phyloP scores from a whole-genome alignment of 2,329 filamentous ascomycete genomes.

The Diplodia scrobiculata region DNA sequence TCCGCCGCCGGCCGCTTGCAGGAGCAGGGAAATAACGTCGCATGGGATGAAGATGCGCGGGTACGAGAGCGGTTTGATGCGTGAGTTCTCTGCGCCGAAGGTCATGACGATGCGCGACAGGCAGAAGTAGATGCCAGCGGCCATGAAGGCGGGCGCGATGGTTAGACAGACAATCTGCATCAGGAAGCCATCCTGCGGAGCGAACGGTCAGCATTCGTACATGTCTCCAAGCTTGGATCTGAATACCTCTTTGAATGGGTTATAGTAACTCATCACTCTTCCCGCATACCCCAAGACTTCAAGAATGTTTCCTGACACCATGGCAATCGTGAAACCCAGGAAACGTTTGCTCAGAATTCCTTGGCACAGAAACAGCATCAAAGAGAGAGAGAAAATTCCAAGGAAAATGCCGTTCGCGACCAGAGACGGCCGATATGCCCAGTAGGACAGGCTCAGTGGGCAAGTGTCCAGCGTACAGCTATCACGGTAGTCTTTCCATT shows the following conservation, averaged over 20 bases:
- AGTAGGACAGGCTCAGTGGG: slow-evolving; percentile 46
- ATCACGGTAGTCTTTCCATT: slow-evolving; percentile 35
- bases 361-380: slow-evolving; percentile 44
- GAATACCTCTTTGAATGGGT: slow-evolving; percentile 57
- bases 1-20: slow-evolving; percentile 51
- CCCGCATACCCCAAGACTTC: slow-evolving; percentile 66
- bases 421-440: slow-evolving; percentile 50
- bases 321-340: slow-evolving; percentile 50
- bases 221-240: neutral
- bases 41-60: slow-evolving; percentile 56
- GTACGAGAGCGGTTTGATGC: slow-evolving; percentile 50
- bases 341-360: slow-evolving; percentile 45
- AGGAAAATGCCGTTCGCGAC: slow-evolving; percentile 48
- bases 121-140: slow-evolving; percentile 68
- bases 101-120: slow-evolving; percentile 50
- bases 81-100: slow-evolving; percentile 47
- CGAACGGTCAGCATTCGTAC: slow-evolving; percentile 2
- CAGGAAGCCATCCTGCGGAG: slow-evolving; percentile 59
- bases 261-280: slow-evolving; percentile 58
- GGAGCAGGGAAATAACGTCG: slow-evolving; percentile 51
- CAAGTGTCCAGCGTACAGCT: slow-evolving; percentile 46
- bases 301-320: slow-evolving; percentile 59
- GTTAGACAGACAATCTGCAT: slow-evolving; percentile 68
- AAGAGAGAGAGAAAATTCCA: slow-evolving; percentile 49
- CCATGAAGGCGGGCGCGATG: slow-evolving; percentile 59